Conservation (phyloP, 176 grass and related monocot genomes). For the Oryza brachyantha region DNA sequence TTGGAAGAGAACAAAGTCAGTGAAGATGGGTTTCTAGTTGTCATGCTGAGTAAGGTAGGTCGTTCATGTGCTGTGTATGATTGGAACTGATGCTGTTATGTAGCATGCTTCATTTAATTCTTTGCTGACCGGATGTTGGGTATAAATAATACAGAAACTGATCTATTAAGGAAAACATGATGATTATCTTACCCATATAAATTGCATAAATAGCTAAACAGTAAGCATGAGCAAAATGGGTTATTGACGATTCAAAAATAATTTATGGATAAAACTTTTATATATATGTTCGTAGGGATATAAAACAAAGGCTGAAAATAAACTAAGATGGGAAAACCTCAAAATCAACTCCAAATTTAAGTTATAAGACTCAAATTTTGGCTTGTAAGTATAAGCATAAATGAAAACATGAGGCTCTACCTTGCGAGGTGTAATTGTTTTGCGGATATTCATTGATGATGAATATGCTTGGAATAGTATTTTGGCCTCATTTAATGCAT, state of each 20-base stretch:
- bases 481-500: not conserved
- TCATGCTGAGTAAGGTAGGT: slow-evolving; percentile 89
- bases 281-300: too few relatives aligned
- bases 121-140: not conserved
- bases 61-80: not conserved
- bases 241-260: too few relatives aligned
- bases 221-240: too few relatives aligned
- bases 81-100: not conserved
- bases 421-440: not conserved
- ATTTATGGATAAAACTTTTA: too few relatives aligned
- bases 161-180: not conserved
- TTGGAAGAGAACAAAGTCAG: slow-evolving; percentile 85
- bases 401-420: too few relatives aligned
- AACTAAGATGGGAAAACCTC: too few relatives aligned
- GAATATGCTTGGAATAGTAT: slow-evolving; percentile 3
- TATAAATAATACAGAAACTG: not conserved
- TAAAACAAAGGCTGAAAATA: too few relatives aligned
- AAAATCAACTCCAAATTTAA: too few relatives aligned
- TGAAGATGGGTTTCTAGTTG: slow-evolving; percentile 76
- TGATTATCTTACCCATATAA: not conserved
- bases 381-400: too few relatives aligned
- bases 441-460: not conserved
- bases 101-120: not conserved
- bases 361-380: too few relatives aligned
- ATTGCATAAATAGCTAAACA: not conserved